Conservation (phyloP, 768 basidiomycete genomes). For the Boletellus ananiceps region DNA sequence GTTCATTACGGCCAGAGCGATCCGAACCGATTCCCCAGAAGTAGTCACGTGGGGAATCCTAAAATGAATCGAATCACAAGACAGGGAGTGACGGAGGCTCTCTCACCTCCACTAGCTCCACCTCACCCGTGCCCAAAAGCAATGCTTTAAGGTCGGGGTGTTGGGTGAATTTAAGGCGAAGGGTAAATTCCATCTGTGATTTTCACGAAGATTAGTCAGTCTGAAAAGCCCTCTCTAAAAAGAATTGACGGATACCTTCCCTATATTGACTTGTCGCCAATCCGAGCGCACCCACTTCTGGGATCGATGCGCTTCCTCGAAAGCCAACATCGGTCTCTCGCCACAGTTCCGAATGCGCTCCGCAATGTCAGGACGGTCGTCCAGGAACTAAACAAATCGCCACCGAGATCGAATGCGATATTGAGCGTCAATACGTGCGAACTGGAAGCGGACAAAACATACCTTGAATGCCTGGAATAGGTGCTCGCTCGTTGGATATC, state of each 20-base stretch:
- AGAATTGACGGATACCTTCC: constrained; percentile 40
- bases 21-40: constrained; percentile 78
- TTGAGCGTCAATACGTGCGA: neutral
- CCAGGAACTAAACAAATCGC: constrained; percentile 45
- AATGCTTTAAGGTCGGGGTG: constrained; percentile 54
- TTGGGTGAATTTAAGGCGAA: constrained; percentile 69
- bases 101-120: constrained; percentile 63
- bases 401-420: neutral
- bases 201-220: neutral
- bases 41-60: constrained; percentile 73
- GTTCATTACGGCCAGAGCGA: constrained; percentile 63
- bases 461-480: constrained; percentile 75
- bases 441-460: neutral
- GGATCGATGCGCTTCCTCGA: constrained; percentile 63
- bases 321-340: constrained; percentile 57
- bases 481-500: constrained; percentile 73
- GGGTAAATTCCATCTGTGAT: constrained; percentile 58
- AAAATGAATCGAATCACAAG: neutral
- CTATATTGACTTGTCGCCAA: constrained; percentile 67
- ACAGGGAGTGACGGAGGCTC: neutral
- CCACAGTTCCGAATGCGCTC: constrained; percentile 66
- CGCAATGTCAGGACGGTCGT: constrained; percentile 55
- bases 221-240: neutral
- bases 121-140: constrained; percentile 61
- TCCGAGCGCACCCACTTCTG: constrained; percentile 58